Base-by-base conservation (phyloP, 805 yeast genomes). In the Spathaspora arborariae region DNA sequence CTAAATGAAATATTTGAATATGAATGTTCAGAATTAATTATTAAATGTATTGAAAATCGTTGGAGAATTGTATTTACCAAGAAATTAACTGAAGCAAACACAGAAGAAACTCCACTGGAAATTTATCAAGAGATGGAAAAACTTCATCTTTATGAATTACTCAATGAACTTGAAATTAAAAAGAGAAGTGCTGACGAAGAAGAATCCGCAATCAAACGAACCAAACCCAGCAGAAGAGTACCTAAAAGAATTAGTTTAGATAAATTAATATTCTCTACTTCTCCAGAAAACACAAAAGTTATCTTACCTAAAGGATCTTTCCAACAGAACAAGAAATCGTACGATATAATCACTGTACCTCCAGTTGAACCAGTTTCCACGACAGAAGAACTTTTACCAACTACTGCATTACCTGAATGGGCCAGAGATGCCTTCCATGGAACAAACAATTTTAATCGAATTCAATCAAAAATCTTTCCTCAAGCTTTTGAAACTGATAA, bases 291-390 rank as follows among this genome's bases (percentile, higher is more conserved):
- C 0, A 67, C 84, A 1, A 84, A 82, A 49, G 80, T 94, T 19
- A 75, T 76, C 45, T 76, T 94, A 3, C 98, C 99, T 0, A 77
- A 77, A 48, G 96, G 96, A 2, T 86, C 98, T 0, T 86, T 80
- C 60, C 89, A 87, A 57, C 79, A 86, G 49, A 79, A 80, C 10
- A 82, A 82, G 52, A 81, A 79, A 48, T 67, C 78, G 4, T 92
- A 92, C 65, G 98, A 92, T 58, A 95, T 89, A 55, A 87, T 91
- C 33, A 90, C 84, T 51, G 80, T 94, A n/a, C 99, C 99, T 0
- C 96, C 97, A 0, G 62, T 67, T 13, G 51, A 64, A 1, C 64
- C 70, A 1, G 72, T 76, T 20, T 74, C 81, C 3, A 65, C 63
- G 1, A 60, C 59, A 65, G 71, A 79, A 43, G 56, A 67, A 15